phyloP scores from a whole-genome alignment of 345 rosid genomes.

The Brassica cretica region DNA sequence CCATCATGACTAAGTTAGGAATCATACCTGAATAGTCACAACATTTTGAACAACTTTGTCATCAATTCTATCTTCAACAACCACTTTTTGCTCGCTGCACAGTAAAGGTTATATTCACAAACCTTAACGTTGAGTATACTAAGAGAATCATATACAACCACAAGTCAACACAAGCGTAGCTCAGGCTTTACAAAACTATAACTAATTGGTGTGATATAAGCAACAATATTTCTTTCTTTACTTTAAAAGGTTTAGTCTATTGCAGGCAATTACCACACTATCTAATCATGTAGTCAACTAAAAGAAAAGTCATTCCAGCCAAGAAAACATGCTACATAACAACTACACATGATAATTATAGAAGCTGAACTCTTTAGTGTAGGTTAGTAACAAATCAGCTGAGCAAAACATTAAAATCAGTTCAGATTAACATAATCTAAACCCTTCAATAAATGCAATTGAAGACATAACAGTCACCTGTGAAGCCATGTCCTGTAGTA shows the following conservation, averaged over 20 bases:
- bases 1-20: neutral
- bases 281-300: neutral
- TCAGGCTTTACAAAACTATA: neutral
- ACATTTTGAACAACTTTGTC: slow-evolving; percentile 54
- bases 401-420: neutral
- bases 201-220: no score
- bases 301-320: neutral
- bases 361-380: neutral
- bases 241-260: neutral
- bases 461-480: slow-evolving; percentile 49
- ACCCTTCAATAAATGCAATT: neutral
- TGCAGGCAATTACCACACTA: neutral
- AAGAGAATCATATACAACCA: neutral
- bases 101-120: neutral
- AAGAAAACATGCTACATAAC: neutral
- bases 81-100: slow-evolving; percentile 81
- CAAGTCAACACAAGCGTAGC: neutral
- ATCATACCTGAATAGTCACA: slow-evolving; percentile 75
- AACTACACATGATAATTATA: neutral
- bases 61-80: slow-evolving; percentile 57
- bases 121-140: neutral
- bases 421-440: neutral
- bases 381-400: neutral
- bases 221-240: neutral
- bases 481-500: slow-evolving; percentile 90